A percentile compares a stretch with the other conserved stretches of the same genome.
Evolutionary conservation across 2,329 filamentous ascomycete genomes (phyloP).

Genomic region (Botrytis hyacinthi): DNA sequence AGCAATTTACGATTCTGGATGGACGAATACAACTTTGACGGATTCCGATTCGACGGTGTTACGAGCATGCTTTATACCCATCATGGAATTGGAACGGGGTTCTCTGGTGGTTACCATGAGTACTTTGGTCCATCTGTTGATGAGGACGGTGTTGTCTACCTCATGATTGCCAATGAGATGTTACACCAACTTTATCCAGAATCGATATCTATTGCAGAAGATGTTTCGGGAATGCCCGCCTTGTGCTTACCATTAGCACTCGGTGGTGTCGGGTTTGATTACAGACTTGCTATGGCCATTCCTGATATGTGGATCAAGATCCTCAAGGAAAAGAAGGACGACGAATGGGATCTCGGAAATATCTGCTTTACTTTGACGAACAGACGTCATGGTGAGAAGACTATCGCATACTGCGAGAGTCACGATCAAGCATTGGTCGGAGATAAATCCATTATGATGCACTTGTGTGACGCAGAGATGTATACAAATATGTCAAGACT

Average conservation of each 20-base stretch:
- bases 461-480: conserved; percentile 94
- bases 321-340: conserved; percentile 86
- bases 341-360: conserved; percentile 80
- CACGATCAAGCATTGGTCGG: conserved; percentile 97
- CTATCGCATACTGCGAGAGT: conserved; percentile 94
- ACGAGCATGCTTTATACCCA: conserved; percentile 97
- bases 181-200: conserved; percentile 86
- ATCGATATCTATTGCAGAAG: conserved; percentile 88
- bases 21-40: conserved; percentile 96
- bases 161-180: conserved; percentile 96
- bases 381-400: conserved; percentile 92
- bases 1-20: conserved; percentile 99
- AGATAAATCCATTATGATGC: conserved; percentile 97
- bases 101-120: conserved; percentile 96
- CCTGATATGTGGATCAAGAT: conserved; percentile 99
- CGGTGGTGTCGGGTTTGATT: conserved; percentile 94
- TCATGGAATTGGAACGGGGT: conserved; percentile 97
- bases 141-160: conserved; percentile 88
- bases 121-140: conserved; percentile 91
- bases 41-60: conserved; percentile 96
- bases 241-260: conserved; percentile 81
- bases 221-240: conserved; percentile 98
- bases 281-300: conserved; percentile 94
- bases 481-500: conserved; percentile 96
- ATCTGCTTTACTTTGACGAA: conserved; percentile 89